Percentiles rank a stretch among this genome's conserved stretches.
phyloP scores from a whole-genome alignment of 163 green algal species.

The Trebouxiophyceae sp. region DNA sequence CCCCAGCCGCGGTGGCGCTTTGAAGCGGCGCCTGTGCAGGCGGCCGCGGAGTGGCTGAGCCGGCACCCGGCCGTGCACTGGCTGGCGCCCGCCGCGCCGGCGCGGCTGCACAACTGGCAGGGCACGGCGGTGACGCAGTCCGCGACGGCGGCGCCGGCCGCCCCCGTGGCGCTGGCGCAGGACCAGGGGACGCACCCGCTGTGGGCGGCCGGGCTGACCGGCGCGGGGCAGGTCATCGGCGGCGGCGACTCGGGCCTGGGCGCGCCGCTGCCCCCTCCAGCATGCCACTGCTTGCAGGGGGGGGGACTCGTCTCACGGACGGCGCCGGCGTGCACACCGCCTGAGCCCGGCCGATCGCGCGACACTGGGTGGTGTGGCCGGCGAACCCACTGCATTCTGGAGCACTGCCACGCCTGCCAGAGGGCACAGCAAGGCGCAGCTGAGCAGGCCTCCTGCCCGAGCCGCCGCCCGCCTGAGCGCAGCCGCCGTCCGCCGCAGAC shows the following conservation, averaged over 20 bases:
- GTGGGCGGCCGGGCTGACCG: conserved; percentile 60
- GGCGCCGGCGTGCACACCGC: too few relatives aligned
- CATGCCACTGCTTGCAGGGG: background rate
- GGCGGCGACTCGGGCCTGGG: conserved; percentile 77
- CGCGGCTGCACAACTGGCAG: conserved; percentile 48
- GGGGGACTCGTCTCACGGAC: too few relatives aligned
- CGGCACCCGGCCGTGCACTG: conserved; percentile 40
- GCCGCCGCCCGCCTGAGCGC: too few relatives aligned
- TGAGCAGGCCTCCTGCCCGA: too few relatives aligned
- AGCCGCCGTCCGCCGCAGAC: conserved; percentile 41
- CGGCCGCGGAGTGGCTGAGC: conserved; percentile 21
- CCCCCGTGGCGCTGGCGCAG: conserved; percentile 5
- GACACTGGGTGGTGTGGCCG: too few relatives aligned
- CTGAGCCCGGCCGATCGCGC: too few relatives aligned
- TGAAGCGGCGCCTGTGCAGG: conserved; percentile 12
- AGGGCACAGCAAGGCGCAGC: too few relatives aligned
- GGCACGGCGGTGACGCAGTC: conserved; percentile 58
- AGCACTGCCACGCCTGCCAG: too few relatives aligned
- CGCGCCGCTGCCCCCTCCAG: conserved; percentile 3
- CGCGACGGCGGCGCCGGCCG: background rate
- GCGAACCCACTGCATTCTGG: too few relatives aligned
- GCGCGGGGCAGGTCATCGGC: conserved; percentile 65
- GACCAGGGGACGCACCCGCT: conserved; percentile 42
- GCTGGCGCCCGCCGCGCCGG: conserved; percentile 29
- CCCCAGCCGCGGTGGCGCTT: background rate